phyloP scores from a whole-genome alignment of 2,329 filamentous ascomycete genomes.

The Cytospora paraplurivora region DNA sequence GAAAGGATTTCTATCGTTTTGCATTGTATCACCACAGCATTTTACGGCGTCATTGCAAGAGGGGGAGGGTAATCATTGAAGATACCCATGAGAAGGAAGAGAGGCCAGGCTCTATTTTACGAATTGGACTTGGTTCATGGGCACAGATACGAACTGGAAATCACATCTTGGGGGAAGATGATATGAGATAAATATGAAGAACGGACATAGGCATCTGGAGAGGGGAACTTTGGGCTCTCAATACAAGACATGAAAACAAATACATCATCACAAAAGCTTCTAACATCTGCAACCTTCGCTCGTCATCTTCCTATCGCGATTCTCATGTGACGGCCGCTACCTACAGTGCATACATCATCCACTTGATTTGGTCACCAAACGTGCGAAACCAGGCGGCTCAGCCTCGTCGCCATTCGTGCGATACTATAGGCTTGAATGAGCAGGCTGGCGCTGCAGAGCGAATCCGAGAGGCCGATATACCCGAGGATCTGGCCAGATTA shows the following conservation, averaged over 20 bases:
- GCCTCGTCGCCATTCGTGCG: too few relatives aligned
- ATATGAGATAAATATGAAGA: neutral
- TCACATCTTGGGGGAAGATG: neutral
- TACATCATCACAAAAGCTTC: neutral
- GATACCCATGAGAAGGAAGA: constrained; percentile 28
- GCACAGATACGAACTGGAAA: constrained; percentile 2
- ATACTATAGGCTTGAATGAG: too few relatives aligned
- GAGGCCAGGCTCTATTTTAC: constrained; percentile 20
- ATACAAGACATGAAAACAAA: neutral
- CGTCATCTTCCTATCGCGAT: neutral
- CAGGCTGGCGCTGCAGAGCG: too few relatives aligned
- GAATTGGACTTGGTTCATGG: constrained; percentile 1
- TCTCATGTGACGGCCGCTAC: neutral
- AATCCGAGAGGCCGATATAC: neutral
- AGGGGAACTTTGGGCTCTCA: neutral
- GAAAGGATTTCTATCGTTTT: constrained; percentile 21
- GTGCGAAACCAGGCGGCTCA: too few relatives aligned
- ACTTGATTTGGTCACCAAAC: too few relatives aligned
- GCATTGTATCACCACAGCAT: constrained; percentile 28
- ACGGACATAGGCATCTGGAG: neutral
- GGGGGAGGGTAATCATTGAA: constrained; percentile 27
- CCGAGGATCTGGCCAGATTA: neutral
- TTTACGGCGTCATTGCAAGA: constrained; percentile 25
- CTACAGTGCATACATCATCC: neutral
- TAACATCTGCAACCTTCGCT: neutral